These are phyloP conservation scores for Penicillium sp. DNA, from an alignment of 2,329 filamentous ascomycete genomes.

Conservation along the genomic window DNA sequence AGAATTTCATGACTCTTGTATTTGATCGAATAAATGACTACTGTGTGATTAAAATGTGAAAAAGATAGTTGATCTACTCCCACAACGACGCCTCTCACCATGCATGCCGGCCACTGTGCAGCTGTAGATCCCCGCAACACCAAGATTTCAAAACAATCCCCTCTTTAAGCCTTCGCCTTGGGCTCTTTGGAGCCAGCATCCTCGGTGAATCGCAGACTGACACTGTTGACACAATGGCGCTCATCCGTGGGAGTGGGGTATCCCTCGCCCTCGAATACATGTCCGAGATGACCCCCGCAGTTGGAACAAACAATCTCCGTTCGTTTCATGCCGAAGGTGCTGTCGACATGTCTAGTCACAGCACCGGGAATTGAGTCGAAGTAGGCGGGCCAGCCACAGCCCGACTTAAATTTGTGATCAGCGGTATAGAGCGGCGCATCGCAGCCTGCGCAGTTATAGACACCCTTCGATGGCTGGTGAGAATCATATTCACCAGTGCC, in stretches of 20 bases:
- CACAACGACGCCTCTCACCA: conserved; percentile 3
- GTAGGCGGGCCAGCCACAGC: conserved; percentile 97
- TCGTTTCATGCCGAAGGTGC: conserved; percentile 75
- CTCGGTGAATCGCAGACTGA: conserved; percentile 81
- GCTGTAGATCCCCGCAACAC: conserved; percentile 3
- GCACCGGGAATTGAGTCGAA: conserved; percentile 93
- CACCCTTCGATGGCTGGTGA: conserved; percentile 72
- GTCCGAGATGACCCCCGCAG: conserved; percentile 88
- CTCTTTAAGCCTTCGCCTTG: conserved; percentile 32
- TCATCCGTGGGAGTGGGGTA: conserved; percentile 87
- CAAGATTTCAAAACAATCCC: not conserved
- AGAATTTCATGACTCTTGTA: not conserved
- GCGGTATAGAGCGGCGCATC: conserved; percentile 87
- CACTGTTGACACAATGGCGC: conserved; percentile 93
- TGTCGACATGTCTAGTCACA: conserved; percentile 79
- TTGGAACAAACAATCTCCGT: conserved; percentile 95
- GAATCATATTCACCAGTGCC: conserved; percentile 84
- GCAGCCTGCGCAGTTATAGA: conserved; percentile 88
- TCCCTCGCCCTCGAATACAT: conserved; percentile 90
- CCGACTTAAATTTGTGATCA: conserved; percentile 91
- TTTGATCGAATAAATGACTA: not conserved
- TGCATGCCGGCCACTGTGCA: conserved; percentile 5
- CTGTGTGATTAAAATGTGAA: not conserved
- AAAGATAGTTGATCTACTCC: conserved; percentile 5
- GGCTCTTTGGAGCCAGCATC: conserved; percentile 52